These are phyloP conservation scores for Claviceps paspali DNA, from an alignment of 2,329 filamentous ascomycete species.

Conservation along the genomic window DNA sequence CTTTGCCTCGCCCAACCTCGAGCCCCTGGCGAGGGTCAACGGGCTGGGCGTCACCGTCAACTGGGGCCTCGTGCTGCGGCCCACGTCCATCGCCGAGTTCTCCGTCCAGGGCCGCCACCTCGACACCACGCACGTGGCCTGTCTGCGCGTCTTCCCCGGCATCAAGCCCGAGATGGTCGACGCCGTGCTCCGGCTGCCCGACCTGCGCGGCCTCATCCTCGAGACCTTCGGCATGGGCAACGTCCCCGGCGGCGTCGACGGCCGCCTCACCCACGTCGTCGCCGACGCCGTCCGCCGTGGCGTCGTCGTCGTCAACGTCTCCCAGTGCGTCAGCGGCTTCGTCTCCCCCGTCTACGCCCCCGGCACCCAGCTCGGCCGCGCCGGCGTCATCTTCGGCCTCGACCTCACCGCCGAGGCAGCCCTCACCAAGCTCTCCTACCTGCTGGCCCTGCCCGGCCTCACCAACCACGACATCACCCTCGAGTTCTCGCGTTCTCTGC, in stretches of 20 bases:
- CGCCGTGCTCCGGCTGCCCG: constrained; percentile 61
- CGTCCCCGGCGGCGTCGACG: constrained; percentile 68
- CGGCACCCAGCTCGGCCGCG: constrained; percentile 61
- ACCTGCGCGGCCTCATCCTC: constrained; percentile 65
- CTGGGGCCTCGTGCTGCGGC: constrained; percentile 63
- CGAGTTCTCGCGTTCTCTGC: constrained; percentile 59
- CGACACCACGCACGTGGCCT: constrained; percentile 79
- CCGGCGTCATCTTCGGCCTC: constrained; percentile 77
- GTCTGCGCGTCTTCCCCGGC: constrained; percentile 78
- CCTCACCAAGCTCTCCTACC: constrained; percentile 77
- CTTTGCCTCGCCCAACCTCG: constrained; percentile 76
- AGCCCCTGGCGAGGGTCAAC: constrained; percentile 67
- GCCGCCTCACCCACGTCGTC: constrained; percentile 64
- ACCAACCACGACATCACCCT: constrained; percentile 48
- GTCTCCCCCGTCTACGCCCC: constrained; percentile 67
- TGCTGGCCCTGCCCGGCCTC: constrained; percentile 54
- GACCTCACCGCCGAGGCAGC: constrained; percentile 85
- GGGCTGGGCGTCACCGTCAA: constrained; percentile 67
- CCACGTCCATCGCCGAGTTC: constrained; percentile 60
- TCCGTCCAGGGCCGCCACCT: constrained; percentile 53
- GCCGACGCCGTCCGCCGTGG: constrained; percentile 63
- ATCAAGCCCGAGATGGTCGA: constrained; percentile 91
- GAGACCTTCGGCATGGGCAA: constrained; percentile 93
- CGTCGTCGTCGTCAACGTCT: constrained; percentile 79
- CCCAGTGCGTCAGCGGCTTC: constrained; percentile 69